Base-by-base conservation (phyloP, 805 yeast species). In the Grigorovia humatica region DNA sequence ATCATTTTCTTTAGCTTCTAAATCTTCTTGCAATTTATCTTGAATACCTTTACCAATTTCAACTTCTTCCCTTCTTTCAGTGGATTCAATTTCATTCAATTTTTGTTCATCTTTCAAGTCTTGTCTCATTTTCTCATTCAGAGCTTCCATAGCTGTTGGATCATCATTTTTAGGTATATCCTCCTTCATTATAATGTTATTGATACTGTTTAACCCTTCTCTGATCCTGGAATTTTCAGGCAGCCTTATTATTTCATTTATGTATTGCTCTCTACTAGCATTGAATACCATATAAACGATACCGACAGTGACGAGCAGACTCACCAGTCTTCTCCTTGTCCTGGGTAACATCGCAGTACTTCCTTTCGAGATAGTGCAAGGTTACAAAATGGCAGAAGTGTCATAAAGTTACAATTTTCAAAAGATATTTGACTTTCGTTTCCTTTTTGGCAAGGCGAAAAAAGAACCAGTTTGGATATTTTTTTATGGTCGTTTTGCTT, bases 291-390 rank as follows among this genome's bases (percentile, higher is more conserved):
- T 38, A 15, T 38, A 38, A 13, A 13, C 42, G 17, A 38, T 38
- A 38, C 42, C n/a, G 8, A 38, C 3, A 18, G 54, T 52, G 32
- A 51, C 38, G 30, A 47, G 30, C 57, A 58, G 4, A 38, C 56
- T 50, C 7, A 50, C 15, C 42, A 55, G 15, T 51, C 44, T 48
- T 57, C 63, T 42, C 70, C 71, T 40, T 70, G 71, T 29, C 65
- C 68, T 45, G 59, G 58, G 38, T 58, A 54, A 52, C 62, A 56
- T 58, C 50, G 51, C 55, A 56, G 46, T 55, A 30, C 8, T 20
- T 41, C 43, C 19, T 23, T 6, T 23, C 27, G 6, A 23, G 6
- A 23, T 4, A 23, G 27, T 23, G 27, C 6, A 3, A 23, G 27
- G 6, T 23, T 6, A 23, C 27, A 23, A 23, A 23, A 23, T 23